Percentiles rank a stretch among this genome's conserved stretches.
Evolutionary conservation across 1,139 yeast species (phyloP).

Genomic region (Candida tunisiensis): DNA sequence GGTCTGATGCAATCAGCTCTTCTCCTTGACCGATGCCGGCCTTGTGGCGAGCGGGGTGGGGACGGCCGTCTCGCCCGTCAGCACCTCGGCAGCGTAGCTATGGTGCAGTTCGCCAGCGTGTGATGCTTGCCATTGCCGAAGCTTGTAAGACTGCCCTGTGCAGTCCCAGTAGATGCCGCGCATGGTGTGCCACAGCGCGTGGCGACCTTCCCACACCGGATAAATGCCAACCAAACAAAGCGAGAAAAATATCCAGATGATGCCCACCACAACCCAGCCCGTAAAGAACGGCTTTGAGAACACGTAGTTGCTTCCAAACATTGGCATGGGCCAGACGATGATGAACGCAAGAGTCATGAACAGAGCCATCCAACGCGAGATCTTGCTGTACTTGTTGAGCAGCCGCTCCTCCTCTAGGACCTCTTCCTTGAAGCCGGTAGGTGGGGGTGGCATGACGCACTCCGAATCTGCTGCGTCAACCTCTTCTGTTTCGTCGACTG

Average conservation of each 20-base stretch:
- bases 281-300: constrained; percentile 60
- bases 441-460: too few species aligned
- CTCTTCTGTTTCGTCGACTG: constrained; percentile 36
- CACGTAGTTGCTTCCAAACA: constrained; percentile 61
- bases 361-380: constrained; percentile 38
- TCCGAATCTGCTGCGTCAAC: constrained; percentile 6
- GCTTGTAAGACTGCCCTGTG: constrained; percentile 55
- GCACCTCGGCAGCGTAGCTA: too few species aligned
- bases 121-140: constrained; percentile 52
- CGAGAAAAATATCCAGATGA: constrained; percentile 14
- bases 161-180: constrained; percentile 78
- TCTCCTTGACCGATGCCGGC: too few species aligned
- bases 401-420: constrained; percentile 14
- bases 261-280: constrained; percentile 64
- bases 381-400: constrained; percentile 26
- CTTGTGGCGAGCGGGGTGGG: too few species aligned
- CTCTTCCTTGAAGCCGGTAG: too few species aligned
- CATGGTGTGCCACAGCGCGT: constrained; percentile 39
- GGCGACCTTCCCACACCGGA: constrained; percentile 55
- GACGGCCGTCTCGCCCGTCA: too few species aligned
- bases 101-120: constrained; percentile 60
- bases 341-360: constrained; percentile 42
- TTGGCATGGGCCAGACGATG: constrained; percentile 77
- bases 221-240: constrained; percentile 35
- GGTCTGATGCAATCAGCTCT: too few species aligned